Evolutionary conservation across 352 stramenopile species (phyloP).

Genomic region (Phytophthora hybrid): DNA sequence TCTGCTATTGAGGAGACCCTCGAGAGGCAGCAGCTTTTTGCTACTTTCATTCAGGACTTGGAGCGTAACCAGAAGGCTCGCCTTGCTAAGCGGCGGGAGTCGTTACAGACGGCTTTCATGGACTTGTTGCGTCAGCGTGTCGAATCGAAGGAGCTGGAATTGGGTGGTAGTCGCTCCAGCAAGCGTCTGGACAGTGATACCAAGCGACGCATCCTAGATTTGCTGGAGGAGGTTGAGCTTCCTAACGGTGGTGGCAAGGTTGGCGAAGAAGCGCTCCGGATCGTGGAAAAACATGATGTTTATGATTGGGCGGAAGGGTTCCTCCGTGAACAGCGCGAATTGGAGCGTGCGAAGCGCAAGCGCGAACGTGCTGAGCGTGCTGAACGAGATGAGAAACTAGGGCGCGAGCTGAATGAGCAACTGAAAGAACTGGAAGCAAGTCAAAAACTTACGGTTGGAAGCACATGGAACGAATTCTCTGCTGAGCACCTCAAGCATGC

Average conservation of each 20-base stretch:
- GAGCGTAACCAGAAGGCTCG: conserved; percentile 61
- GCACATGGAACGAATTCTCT: conserved; percentile 41
- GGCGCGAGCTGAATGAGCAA: conserved; percentile 42
- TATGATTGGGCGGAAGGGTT: conserved; percentile 72
- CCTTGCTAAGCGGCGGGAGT: conserved; percentile 50
- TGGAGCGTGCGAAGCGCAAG: conserved; percentile 58
- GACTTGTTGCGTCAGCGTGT: conserved; percentile 47
- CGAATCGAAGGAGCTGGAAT: conserved; percentile 41
- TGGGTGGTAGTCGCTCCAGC: conserved; percentile 22
- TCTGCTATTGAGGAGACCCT: conserved; percentile 63
- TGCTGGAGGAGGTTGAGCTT: conserved; percentile 49
- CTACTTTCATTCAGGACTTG: conserved; percentile 71
- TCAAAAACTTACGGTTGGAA: conserved; percentile 36
- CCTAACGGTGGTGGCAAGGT: conserved; percentile 24
- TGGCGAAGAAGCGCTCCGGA: conserved; percentile 36
- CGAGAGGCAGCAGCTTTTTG: conserved; percentile 78
- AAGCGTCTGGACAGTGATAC: conserved; percentile 54
- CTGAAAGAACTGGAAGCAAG: conserved; percentile 28
- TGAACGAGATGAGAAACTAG: conserved; percentile 45
- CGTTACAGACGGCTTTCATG: conserved; percentile 53
- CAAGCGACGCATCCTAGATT: conserved; percentile 55
- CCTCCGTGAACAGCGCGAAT: conserved; percentile 50
- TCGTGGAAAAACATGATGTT: conserved; percentile 62
- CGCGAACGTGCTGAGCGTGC: conserved; percentile 56
- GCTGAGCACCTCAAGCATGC: conserved; percentile 21